phyloP scores from a whole-genome alignment of 2,329 filamentous ascomycete species.

The Cryphonectria radicalis region DNA sequence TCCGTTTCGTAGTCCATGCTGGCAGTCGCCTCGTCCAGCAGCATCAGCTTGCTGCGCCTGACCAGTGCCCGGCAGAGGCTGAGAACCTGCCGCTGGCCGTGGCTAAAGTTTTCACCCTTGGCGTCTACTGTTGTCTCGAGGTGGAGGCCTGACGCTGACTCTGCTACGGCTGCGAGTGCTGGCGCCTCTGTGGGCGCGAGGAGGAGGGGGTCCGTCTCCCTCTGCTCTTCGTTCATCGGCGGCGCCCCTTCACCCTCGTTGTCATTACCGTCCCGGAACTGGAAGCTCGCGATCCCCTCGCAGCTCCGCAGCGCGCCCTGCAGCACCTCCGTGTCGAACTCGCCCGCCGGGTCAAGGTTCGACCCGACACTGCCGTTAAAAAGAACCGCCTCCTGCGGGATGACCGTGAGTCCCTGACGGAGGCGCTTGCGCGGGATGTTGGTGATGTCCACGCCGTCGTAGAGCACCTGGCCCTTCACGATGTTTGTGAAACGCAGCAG shows the following conservation, averaged over 20 bases:
- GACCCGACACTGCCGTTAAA: slow-evolving; percentile 46
- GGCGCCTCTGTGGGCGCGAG: slow-evolving; percentile 20
- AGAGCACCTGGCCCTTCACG: slow-evolving; percentile 38
- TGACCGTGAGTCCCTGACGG: slow-evolving; percentile 43
- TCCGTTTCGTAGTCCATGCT: slow-evolving; percentile 65
- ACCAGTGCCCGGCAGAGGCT: slow-evolving; percentile 61
- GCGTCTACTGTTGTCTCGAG: slow-evolving; percentile 55
- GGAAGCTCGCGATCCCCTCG: slow-evolving; percentile 60
- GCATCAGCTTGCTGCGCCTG: slow-evolving; percentile 57
- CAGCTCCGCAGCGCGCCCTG: slow-evolving; percentile 65
- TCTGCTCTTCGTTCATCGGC: slow-evolving; percentile 20
- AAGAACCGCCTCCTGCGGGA: slow-evolving; percentile 46
- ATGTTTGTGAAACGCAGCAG: slow-evolving; percentile 44
- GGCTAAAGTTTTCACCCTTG: slow-evolving; percentile 59
- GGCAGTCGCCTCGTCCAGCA: slow-evolving; percentile 63
- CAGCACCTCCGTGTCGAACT: slow-evolving; percentile 57
- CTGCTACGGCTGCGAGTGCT: slow-evolving; percentile 30
- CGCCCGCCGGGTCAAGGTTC: slow-evolving; percentile 68
- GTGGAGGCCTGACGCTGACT: slow-evolving; percentile 36
- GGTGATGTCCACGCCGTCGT: slow-evolving; percentile 43
- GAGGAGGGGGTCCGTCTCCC: slow-evolving; percentile 24
- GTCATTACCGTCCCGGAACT: slow-evolving; percentile 40
- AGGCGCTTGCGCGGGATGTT: slow-evolving; percentile 40
- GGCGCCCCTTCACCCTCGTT: slow-evolving; percentile 16
- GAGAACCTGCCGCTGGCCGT: slow-evolving; percentile 62